Base-by-base conservation (phyloP, 1,284 basidiomycete genomes). In the Omphalotus olearius region DNA sequence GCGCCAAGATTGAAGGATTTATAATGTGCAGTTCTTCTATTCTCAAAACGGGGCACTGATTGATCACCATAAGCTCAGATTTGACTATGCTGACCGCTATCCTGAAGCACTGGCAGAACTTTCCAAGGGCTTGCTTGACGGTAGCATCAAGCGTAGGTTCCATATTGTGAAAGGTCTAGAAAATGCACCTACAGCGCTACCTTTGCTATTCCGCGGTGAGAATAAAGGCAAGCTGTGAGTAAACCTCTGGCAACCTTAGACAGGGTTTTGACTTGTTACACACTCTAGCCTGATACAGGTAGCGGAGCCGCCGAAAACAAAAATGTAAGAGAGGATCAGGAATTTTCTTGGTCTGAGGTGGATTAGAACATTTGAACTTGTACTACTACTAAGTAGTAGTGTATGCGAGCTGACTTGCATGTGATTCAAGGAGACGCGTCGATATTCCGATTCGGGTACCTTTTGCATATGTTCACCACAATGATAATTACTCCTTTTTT, bases 1-100 rank as follows among this genome's bases (percentile, higher is more conserved):
- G 91, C 40, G 89, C 86, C 16, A 84, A 73, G 39, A 80, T 95
- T 2, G 72, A 90, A 66, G 93, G 93, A 7, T 96, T 95, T 70
- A 78, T 94, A 60, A 79, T 92, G 83, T 33, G 30, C 30, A 7
- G 16, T 16, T 33, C 49, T 14, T 13, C 4, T 33, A 14, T 14
- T 20, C 17, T 41, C 46, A 40, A 26, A 9, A 33, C 3, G 11
- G n/a, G 33, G 20, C 37, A 9, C 6, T 52, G 58, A 37, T 51
- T 33, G 30, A 33, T 10, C 37, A n/a, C 16, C 25, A 14, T 44
- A 36, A 44, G 5, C 13, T 33, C 30, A 33, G 30, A 33, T 72
- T 86, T 45, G 86, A 90, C 65, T 92, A 91, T 64, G 73, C 61
- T 1, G 56, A 70, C 1, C 72, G 78, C 56, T 89, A 70, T 60